Percentiles rank a stretch among this genome's conserved stretches.
These are phyloP conservation scores for barley (Hordeum vulgare) DNA, from an alignment of 176 grass and related monocot genomes.

Conservation along the genomic window DNA sequence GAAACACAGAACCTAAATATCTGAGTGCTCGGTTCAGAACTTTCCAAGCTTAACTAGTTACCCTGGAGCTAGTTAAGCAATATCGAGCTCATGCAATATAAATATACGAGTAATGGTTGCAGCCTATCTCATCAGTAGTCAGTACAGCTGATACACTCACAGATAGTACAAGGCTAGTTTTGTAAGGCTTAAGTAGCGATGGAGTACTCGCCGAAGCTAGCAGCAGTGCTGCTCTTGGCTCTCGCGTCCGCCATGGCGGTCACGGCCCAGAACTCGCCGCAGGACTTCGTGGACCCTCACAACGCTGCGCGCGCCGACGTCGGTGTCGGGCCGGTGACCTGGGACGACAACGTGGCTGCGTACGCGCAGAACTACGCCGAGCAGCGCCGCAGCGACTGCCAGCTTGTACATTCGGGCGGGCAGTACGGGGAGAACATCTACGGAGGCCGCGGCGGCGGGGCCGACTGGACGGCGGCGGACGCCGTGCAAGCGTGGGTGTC, in stretches of 20 bases:
- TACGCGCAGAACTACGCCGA: slow-evolving; percentile 38
- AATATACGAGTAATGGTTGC: background rate
- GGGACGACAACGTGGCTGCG: slow-evolving; percentile 14
- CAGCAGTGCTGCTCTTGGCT: background rate
- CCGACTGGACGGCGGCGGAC: slow-evolving; percentile 7
- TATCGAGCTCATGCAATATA: too few species aligned
- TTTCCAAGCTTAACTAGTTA: too few species aligned
- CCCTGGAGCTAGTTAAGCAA: too few species aligned
- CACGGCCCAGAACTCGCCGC: slow-evolving; percentile 2
- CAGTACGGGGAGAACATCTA: slow-evolving; percentile 29
- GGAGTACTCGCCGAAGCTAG: background rate
- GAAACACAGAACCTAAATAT: background rate
- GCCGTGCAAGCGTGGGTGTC: slow-evolving; percentile 21
- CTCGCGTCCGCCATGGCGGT: background rate
- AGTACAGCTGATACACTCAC: background rate
- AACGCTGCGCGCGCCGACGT: slow-evolving; percentile 23
- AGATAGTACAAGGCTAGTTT: background rate
- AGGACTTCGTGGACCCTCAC: slow-evolving; percentile 39
- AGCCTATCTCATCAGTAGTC: background rate
- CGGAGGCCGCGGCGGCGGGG: background rate
- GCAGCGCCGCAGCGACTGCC: background rate
- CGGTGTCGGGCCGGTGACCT: slow-evolving; percentile 26
- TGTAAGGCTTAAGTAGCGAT: background rate
- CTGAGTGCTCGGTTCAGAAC: too few species aligned
- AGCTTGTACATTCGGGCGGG: background rate